A percentile compares a stretch with the other conserved stretches of the same genome.
phyloP scores from a whole-genome alignment of 441 rosid species.

The Syzygium syzygioides region DNA sequence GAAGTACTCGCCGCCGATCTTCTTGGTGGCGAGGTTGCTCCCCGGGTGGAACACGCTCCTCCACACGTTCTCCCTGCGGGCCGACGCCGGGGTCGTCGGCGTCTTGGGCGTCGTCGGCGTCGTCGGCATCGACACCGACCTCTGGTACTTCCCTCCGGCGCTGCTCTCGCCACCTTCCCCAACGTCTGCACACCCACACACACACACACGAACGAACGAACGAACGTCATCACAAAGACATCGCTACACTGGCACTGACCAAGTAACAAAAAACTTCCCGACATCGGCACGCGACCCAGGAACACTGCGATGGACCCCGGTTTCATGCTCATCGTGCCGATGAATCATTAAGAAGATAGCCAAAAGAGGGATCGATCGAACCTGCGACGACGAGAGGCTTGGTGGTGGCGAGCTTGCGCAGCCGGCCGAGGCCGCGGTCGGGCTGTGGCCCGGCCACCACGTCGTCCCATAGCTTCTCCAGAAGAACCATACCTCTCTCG shows the following conservation, averaged over 20 bases:
- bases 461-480: slow-evolving; percentile 87
- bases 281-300: too few relatives aligned
- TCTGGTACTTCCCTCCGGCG: slow-evolving; percentile 25
- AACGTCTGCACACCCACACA: not conserved
- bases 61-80: slow-evolving; percentile 85
- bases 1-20: slow-evolving; percentile 55
- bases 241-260: not conserved
- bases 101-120: slow-evolving; percentile 52
- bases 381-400: slow-evolving; percentile 38
- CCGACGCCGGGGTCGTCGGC: slow-evolving; percentile 53
- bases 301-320: not conserved
- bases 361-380: not conserved
- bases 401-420: slow-evolving; percentile 54
- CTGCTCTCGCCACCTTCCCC: slow-evolving; percentile 21
- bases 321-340: not conserved
- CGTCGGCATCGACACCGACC: slow-evolving; percentile 39
- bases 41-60: slow-evolving; percentile 96
- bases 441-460: slow-evolving; percentile 88
- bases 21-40: slow-evolving; percentile 76
- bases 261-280: not conserved
- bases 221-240: not conserved
- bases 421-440: slow-evolving; percentile 74
- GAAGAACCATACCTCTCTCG: slow-evolving; percentile 36
- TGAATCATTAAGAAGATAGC: not conserved
- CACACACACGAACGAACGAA: too few relatives aligned